Percentiles rank a stretch among this genome's conserved stretches.
phyloP scores from a whole-genome alignment of 352 stramenopile genomes.

The Pythium oligandrum region DNA sequence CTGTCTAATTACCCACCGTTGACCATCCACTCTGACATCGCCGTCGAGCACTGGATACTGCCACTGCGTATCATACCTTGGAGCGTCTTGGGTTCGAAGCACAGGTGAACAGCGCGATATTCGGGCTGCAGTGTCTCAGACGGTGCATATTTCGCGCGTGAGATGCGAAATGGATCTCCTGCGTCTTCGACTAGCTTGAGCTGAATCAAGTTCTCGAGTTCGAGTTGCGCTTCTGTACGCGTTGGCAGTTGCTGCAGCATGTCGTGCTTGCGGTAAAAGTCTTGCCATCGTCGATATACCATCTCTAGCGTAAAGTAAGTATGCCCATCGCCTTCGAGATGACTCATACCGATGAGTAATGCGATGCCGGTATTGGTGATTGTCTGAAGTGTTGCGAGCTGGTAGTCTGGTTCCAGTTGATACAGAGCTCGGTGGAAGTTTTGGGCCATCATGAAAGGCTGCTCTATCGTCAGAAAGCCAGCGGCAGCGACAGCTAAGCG shows the following conservation, averaged over 20 bases:
- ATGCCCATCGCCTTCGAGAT: slow-evolving; percentile 62
- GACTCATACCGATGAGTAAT: slow-evolving; percentile 73
- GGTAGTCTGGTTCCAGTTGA: slow-evolving; percentile 64
- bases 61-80: slow-evolving; percentile 70
- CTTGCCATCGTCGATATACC: slow-evolving; percentile 75
- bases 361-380: slow-evolving; percentile 67
- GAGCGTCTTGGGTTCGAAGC: slow-evolving; percentile 64
- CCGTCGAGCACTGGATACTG: slow-evolving; percentile 69
- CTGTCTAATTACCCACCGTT: slow-evolving; percentile 30
- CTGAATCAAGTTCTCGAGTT: slow-evolving; percentile 65
- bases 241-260: slow-evolving; percentile 57
- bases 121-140: slow-evolving; percentile 57
- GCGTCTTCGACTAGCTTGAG: slow-evolving; percentile 73
- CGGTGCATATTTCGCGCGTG: slow-evolving; percentile 34
- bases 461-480: slow-evolving; percentile 32
- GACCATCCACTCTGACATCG: slow-evolving; percentile 71
- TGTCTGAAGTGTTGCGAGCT: slow-evolving; percentile 64
- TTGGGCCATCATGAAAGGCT: slow-evolving; percentile 29
- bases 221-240: slow-evolving; percentile 63
- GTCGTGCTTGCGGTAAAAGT: slow-evolving; percentile 77
- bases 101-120: slow-evolving; percentile 70
- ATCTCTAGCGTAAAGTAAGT: slow-evolving; percentile 78
- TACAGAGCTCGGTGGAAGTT: slow-evolving; percentile 53
- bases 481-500: slow-evolving; percentile 45
- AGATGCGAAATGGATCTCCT: slow-evolving; percentile 69